A percentile compares a stretch with the other conserved stretches of the same genome.
These are phyloP conservation scores for Metroxylon sagu DNA, from an alignment of 176 grass and related monocot genomes.

Conservation along the genomic window DNA sequence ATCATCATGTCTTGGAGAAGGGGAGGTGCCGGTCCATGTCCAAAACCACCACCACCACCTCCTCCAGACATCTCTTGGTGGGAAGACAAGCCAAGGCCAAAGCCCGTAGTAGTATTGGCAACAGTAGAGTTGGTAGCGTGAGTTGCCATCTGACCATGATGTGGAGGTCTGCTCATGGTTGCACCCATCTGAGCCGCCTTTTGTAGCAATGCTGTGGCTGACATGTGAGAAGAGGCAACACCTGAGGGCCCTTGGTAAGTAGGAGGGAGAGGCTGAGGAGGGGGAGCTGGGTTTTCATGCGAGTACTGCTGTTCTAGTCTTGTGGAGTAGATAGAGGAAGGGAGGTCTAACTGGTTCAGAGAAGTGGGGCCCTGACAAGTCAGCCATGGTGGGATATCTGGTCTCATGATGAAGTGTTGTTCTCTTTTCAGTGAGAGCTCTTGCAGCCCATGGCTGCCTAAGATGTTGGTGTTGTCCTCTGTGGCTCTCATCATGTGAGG, in stretches of 20 bases:
- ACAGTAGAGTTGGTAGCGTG: constrained; percentile 19
- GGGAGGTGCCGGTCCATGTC: constrained; percentile 9
- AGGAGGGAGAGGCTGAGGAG: constrained; percentile 5
- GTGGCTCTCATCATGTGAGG: constrained; percentile 5
- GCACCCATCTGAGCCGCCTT: constrained; percentile 96
- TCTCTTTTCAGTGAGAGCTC: constrained; percentile 53
- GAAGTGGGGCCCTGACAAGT: constrained; percentile 7
- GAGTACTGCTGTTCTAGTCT: constrained; percentile 24
- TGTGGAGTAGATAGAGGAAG: neutral
- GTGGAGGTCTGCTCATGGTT: constrained; percentile 55
- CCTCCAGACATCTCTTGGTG: constrained; percentile 14
- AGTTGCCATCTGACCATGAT: constrained; percentile 64
- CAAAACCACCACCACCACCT: constrained; percentile 8
- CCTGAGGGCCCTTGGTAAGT: too few species aligned
- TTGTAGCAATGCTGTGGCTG: constrained; percentile 89
- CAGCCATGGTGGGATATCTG: constrained; percentile 21
- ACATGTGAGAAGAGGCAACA: constrained; percentile 65
- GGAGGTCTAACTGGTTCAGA: constrained; percentile 9
- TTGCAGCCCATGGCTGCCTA: constrained; percentile 16
- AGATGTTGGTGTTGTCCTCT: neutral
- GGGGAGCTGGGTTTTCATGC: constrained; percentile 19
- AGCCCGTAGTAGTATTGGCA: constrained; percentile 10
- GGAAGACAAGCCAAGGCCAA: constrained; percentile 18
- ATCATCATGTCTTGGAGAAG: constrained; percentile 34
- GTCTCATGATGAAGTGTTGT: constrained; percentile 26